A percentile compares a stretch with the other conserved stretches of the same genome.
phyloP scores from a whole-genome alignment of 805 yeast species.

The Zygosaccharomyces bisporus region DNA sequence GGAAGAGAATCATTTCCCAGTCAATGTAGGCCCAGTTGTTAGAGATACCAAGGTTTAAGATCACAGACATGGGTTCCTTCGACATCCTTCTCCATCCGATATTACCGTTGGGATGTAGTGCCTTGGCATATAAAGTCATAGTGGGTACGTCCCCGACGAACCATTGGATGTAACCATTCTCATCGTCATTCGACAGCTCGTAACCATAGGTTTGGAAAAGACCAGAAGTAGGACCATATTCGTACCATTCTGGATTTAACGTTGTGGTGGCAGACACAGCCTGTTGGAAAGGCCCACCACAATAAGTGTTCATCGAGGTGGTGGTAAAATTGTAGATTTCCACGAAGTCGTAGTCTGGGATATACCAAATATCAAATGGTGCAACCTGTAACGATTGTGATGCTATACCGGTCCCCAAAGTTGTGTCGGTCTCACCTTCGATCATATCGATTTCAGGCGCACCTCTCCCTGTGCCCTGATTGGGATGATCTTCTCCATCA shows the following conservation, averaged over 20 bases:
- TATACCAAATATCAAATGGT: slow-evolving; percentile 92
- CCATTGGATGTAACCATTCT: slow-evolving; percentile 78
- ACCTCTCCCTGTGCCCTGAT: slow-evolving; percentile 82
- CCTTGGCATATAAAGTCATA: slow-evolving; percentile 63
- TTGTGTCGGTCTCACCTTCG: slow-evolving; percentile 74
- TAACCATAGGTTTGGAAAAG: slow-evolving; percentile 70
- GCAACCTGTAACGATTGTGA: slow-evolving; percentile 93
- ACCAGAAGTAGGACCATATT: slow-evolving; percentile 49
- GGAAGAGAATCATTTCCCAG: slow-evolving; percentile 79
- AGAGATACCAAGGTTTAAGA: slow-evolving; percentile 86
- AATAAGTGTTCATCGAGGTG: slow-evolving; percentile 79
- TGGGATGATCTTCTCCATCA: slow-evolving; percentile 81
- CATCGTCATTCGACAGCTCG: slow-evolving; percentile 71
- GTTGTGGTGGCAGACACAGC: slow-evolving; percentile 83
- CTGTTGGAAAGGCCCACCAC: slow-evolving; percentile 93
- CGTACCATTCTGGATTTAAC: slow-evolving; percentile 79
- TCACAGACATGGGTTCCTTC: slow-evolving; percentile 89
- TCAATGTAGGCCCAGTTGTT: slow-evolving; percentile 92
- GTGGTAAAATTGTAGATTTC: slow-evolving; percentile 65
- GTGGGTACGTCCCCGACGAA: slow-evolving; percentile 79
- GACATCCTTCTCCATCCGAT: slow-evolving; percentile 76
- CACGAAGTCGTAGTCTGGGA: slow-evolving; percentile 79
- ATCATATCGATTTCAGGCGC: slow-evolving; percentile 93
- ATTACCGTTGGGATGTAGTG: slow-evolving; percentile 89
- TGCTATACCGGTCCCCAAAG: slow-evolving; percentile 60